These are phyloP conservation scores for Pseudoscleropodium purum DNA, from an alignment of 225 moss, liverwort and hornwort genomes.

Conservation along the genomic window DNA sequence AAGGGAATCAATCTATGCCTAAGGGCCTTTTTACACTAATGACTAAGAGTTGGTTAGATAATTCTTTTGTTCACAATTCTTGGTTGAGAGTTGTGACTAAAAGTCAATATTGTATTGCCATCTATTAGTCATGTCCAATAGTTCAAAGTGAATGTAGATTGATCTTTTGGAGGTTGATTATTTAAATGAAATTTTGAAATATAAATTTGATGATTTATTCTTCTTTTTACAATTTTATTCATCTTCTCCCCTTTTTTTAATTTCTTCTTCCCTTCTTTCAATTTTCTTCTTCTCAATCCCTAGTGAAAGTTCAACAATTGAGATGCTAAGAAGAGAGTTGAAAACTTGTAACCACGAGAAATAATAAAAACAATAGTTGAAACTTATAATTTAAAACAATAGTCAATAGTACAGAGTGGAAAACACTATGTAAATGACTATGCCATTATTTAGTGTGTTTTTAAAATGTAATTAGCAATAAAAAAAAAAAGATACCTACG, in stretches of 20 bases:
- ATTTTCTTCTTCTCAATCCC: rapidly evolving
- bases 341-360: background rate
- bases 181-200: background rate
- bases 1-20: too few relatives aligned
- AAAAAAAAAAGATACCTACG: too few relatives aligned
- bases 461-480: background rate
- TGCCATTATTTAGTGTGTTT: background rate
- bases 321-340: rapidly evolving
- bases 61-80: too few relatives aligned
- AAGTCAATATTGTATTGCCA: too few relatives aligned
- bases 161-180: rapidly evolving
- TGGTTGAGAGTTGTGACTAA: too few relatives aligned
- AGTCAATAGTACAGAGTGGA: too few relatives aligned
- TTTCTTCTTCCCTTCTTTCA: too few relatives aligned
- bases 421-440: background rate
- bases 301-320: background rate
- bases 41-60: too few relatives aligned
- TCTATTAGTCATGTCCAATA: background rate
- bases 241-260: background rate
- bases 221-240: background rate
- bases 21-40: too few relatives aligned
- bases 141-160: rapidly evolving
- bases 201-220: background rate
- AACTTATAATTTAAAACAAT: too few relatives aligned
- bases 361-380: background rate